These are phyloP conservation scores for Hippophae rhamnoides DNA, from an alignment of 306 rosid species.

Conservation along the genomic window DNA sequence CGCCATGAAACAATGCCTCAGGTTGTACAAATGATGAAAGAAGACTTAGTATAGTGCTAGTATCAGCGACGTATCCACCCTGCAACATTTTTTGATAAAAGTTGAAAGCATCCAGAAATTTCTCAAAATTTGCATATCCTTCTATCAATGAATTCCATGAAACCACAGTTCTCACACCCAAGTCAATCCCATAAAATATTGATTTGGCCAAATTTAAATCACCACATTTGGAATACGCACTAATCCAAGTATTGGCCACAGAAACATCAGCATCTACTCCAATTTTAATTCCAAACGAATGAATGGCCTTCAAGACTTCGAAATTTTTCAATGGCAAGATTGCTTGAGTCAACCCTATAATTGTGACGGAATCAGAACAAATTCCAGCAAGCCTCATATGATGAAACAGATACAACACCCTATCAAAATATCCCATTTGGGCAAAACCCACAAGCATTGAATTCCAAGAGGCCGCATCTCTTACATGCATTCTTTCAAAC, in stretches of 20 bases:
- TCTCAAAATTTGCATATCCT: conserved; percentile 40
- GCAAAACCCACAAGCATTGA: conserved; percentile 50
- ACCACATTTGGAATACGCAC: conserved; percentile 57
- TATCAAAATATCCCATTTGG: conserved; percentile 26
- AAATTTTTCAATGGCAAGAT: conserved; percentile 22
- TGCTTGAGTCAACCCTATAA: conserved; percentile 37
- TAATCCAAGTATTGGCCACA: conserved; percentile 49
- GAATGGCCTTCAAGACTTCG: conserved; percentile 32
- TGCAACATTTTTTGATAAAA: conserved; percentile 40
- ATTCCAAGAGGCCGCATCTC: conserved; percentile 55
- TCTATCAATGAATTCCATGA: conserved; percentile 69
- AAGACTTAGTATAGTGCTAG: conserved; percentile 44
- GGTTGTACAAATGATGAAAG: conserved; percentile 42
- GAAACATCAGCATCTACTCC: conserved; percentile 39
- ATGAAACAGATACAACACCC: conserved; percentile 25
- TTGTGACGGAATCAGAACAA: conserved; percentile 41
- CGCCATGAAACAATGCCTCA: conserved; percentile 39
- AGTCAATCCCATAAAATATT: conserved; percentile 34
- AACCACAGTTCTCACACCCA: conserved; percentile 39
- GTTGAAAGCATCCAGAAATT: conserved; percentile 23
- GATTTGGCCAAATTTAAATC: conserved; percentile 34
- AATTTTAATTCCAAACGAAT: conserved; percentile 38
- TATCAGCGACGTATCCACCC: conserved; percentile 38
- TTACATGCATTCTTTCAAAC: conserved; percentile 41
- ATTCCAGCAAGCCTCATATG: conserved; percentile 42